Evolutionary conservation across 495 filamentous ascomycete species (phyloP), one percentile per base, ranked within the genome.

Genomic region (Aspergillus carlsbadensis): DNA sequence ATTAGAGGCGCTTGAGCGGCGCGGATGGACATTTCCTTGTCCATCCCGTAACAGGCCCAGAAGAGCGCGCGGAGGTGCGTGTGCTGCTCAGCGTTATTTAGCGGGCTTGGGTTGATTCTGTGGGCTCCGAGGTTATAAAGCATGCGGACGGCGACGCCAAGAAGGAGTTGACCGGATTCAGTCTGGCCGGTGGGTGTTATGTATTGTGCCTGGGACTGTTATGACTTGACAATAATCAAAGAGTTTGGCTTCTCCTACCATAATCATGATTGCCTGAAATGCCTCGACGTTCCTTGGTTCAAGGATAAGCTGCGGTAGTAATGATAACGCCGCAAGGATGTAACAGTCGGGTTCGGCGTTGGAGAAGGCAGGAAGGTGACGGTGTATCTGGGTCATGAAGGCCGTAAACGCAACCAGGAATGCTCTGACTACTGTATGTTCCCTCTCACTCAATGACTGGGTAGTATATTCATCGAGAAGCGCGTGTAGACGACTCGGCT

Each of bases 1-100:
- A 74, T 59, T 13, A 65, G 35, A 0, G 68, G 70, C 6, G 69
- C 64, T 26, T 64, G 60, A 8, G 55, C 40, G 24, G 60, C 59
- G 10, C 68, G 65, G 11, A 70, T 65, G 7, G 66, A 66, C 18
- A 70, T 54, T 44, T 72, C 65, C 24, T 70, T 73, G 43, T 74
- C 73, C 11, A 66, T 43, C 11, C 54, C 54, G 52, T 74, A 75
- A 48, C 65, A 70, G 8, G 69, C 54, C 72, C 72, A 74, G 57
- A 75, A 75, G 0, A 72, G 37, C 22, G 55, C 61, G 3, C 70
- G 69, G 5, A 68, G 29, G 58, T 74, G 70, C 34, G 62, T 37
- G 56, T 29, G 24, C 44, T 47, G 24, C n/a, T 26, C 21, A 7
- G 39, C 33, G 15, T 40, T 53, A 49, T 10, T 40, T 26, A 17